Evolutionary conservation across 148 eudicot genomes (phyloP).

Genomic region (Vaccinium macrocarpon): DNA sequence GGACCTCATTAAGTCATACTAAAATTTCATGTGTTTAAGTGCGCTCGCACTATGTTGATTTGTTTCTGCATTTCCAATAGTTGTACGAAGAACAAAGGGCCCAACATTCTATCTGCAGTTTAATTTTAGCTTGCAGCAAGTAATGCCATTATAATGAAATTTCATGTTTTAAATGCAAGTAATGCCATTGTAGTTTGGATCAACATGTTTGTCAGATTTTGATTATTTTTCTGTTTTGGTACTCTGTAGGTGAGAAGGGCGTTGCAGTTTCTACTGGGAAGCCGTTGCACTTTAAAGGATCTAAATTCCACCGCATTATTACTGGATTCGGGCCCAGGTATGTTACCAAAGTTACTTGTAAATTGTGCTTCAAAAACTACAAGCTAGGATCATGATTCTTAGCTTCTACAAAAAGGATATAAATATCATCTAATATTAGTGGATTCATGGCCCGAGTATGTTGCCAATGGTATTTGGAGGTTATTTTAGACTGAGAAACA

Average conservation of each 20-base stretch:
- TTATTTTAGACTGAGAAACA: neutral
- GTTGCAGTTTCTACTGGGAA: conserved; percentile 72
- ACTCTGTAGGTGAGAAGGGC: conserved; percentile 84
- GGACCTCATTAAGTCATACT: too few species aligned
- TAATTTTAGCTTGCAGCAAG: too few species aligned
- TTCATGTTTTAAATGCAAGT: too few species aligned
- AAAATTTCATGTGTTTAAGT: too few species aligned
- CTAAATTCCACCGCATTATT: conserved; percentile 83
- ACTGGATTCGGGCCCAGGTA: conserved; percentile 97
- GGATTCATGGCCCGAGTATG: conserved; percentile 95
- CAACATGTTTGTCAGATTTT: neutral
- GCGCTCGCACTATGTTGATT: too few species aligned
- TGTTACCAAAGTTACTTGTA: conserved; percentile 12
- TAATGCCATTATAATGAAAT: too few species aligned
- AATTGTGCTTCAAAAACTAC: neutral
- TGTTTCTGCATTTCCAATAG: too few species aligned
- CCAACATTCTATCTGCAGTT: too few species aligned
- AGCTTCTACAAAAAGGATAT: conserved; percentile 38
- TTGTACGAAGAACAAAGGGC: too few species aligned
- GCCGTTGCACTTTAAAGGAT: conserved; percentile 80
- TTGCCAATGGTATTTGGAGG: conserved; percentile 7
- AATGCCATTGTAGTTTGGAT: too few species aligned
- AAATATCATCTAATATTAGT: conserved; percentile 80
- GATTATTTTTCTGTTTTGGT: neutral
- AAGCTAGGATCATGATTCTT: neutral